Conservation (phyloP, 1,284 basidiomycete species). For the Puccinia hordei region DNA sequence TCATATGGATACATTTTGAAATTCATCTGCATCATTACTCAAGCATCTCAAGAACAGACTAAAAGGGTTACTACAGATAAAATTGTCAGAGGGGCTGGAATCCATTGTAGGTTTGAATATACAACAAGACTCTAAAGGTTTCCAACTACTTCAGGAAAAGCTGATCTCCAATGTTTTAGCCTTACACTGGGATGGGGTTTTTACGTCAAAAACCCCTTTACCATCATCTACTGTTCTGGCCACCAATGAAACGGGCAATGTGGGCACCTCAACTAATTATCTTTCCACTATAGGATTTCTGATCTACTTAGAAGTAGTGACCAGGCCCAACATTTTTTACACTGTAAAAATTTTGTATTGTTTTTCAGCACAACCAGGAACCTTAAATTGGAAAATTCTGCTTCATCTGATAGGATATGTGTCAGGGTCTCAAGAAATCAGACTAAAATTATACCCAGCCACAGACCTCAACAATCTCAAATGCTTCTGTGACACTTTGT, state of each 20-base stretch:
- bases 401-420: conserved; percentile 10
- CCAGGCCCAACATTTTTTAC: conserved; percentile 11
- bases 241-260: no score
- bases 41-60: not conserved
- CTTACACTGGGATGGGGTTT: not conserved
- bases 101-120: not conserved
- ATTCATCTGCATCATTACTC: conserved; percentile 3
- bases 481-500: not conserved
- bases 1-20: conserved; percentile 30
- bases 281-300: no score
- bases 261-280: no score
- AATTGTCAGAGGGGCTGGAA: not conserved
- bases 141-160: not conserved
- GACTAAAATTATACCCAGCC: not conserved
- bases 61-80: conserved; percentile 6
- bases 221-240: no score
- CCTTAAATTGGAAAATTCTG: not conserved
- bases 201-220: not conserved
- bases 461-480: not conserved
- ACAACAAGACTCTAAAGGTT: not conserved
- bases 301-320: not conserved
- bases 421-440: not conserved
- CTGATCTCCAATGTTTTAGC: not conserved
- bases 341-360: conserved; percentile 8
- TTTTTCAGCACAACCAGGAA: not conserved